Evolutionary conservation across 2,329 filamentous ascomycete species (phyloP).

Genomic region (Bipolaris cookei): DNA sequence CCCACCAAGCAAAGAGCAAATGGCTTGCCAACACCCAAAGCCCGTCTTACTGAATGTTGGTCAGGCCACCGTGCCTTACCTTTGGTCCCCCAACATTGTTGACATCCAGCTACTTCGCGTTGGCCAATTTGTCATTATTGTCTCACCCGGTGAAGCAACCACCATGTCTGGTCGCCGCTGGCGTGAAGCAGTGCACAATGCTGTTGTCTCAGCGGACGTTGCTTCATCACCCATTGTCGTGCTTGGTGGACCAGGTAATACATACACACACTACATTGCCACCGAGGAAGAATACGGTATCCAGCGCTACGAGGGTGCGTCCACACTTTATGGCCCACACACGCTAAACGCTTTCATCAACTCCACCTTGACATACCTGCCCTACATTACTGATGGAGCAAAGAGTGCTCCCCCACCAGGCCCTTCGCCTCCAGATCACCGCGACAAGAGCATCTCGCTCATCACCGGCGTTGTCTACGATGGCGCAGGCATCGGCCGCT

Average conservation of each 20-base stretch:
- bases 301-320: conserved; percentile 94
- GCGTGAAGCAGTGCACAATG: conserved; percentile 59
- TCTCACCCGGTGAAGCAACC: conserved; percentile 85
- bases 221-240: conserved; percentile 66
- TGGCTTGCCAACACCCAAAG: conserved; percentile 78
- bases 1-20: conserved; percentile 71
- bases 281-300: conserved; percentile 81
- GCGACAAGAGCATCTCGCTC: conserved; percentile 75
- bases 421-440: conserved; percentile 77
- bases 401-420: conserved; percentile 55
- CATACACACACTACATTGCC: conserved; percentile 81
- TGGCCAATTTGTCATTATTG: conserved; percentile 82
- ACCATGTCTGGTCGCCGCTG: conserved; percentile 92
- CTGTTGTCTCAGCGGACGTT: conserved; percentile 29
- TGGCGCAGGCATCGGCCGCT: conserved; percentile 66
- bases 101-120: conserved; percentile 86
- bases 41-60: conserved; percentile 89
- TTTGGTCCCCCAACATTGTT: conserved; percentile 90
- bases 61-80: conserved; percentile 76
- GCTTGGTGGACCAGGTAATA: conserved; percentile 87
- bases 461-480: conserved; percentile 82
- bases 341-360: conserved; percentile 89
- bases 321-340: conserved; percentile 83
- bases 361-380: conserved; percentile 74
- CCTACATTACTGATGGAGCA: conserved; percentile 62